Percentiles rank a stretch among this genome's conserved stretches.
These are phyloP conservation scores for Amanita rimosa DNA, from an alignment of 768 basidiomycete species.

Conservation along the genomic window DNA sequence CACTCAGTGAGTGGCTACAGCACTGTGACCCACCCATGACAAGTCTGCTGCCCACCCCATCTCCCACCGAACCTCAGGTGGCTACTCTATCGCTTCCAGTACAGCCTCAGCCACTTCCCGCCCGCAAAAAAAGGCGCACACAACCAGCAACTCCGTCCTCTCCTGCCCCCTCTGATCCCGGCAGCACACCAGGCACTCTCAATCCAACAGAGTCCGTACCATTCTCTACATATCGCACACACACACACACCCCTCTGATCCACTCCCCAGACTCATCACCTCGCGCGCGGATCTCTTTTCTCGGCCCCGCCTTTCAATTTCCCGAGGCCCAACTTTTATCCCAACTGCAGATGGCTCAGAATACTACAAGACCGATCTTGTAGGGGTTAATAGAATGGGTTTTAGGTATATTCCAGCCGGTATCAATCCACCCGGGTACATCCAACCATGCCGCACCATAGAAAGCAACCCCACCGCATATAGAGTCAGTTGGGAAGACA, in stretches of 20 bases:
- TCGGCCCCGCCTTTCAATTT: constrained; percentile 61
- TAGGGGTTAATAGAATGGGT: constrained; percentile 65
- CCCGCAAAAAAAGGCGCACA: constrained; percentile 48
- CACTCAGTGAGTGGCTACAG: neutral
- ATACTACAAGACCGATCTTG: constrained; percentile 58
- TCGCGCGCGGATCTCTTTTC: constrained; percentile 60
- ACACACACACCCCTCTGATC: neutral
- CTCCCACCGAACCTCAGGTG: neutral
- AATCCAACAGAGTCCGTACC: constrained; percentile 27
- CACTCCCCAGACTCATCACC: constrained; percentile 14
- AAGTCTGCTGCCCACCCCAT: neutral
- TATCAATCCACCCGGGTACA: constrained; percentile 46
- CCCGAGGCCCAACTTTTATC: constrained; percentile 61
- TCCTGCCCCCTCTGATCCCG: constrained; percentile 47
- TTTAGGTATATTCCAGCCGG: constrained; percentile 78
- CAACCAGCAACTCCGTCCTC: constrained; percentile 37
- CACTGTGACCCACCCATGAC: no score
- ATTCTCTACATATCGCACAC: neutral
- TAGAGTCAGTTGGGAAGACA: constrained; percentile 87
- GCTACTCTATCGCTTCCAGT: neutral
- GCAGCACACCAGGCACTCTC: constrained; percentile 19
- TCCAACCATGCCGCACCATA: constrained; percentile 64
- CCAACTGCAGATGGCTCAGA: constrained; percentile 43
- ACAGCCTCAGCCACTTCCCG: constrained; percentile 18
- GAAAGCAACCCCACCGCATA: constrained; percentile 62